These are phyloP conservation scores for Trichoderma harzianum DNA, from an alignment of 2,329 filamentous ascomycete genomes.

Conservation along the genomic window DNA sequence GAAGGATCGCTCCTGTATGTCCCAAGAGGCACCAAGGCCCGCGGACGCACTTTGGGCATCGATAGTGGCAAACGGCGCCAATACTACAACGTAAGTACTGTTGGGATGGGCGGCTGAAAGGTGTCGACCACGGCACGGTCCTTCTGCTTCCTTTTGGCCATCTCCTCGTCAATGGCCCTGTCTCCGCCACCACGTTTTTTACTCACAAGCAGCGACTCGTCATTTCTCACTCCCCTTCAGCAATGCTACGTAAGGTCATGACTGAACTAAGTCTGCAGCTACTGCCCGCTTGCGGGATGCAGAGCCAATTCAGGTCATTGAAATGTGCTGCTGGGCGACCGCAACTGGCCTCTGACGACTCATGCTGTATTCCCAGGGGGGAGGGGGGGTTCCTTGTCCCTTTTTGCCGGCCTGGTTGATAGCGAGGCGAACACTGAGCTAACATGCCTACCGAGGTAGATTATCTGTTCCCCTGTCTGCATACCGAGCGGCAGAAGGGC, in stretches of 20 bases:
- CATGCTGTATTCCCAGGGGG: not conserved
- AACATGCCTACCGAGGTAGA: not conserved
- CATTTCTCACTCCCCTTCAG: not conserved
- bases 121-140: not conserved
- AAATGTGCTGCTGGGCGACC: not conserved
- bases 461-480: not conserved
- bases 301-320: not conserved
- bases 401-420: not conserved
- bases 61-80: not conserved
- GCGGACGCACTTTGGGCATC: not conserved
- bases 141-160: not conserved
- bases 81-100: not conserved
- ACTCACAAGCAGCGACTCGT: constrained; percentile 4
- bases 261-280: constrained; percentile 7
- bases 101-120: not conserved
- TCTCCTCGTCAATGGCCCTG: not conserved
- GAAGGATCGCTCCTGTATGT: not conserved
- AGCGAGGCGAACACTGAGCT: not conserved
- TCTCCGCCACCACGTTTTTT: not conserved
- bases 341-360: not conserved
- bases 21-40: not conserved
- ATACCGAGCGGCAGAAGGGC: not conserved
- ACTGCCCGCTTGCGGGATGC: constrained; percentile 2
- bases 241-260: not conserved
- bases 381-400: not conserved